These are phyloP conservation scores for Ustilago nuda DNA, from an alignment of 1,284 basidiomycete species.

Conservation along the genomic window DNA sequence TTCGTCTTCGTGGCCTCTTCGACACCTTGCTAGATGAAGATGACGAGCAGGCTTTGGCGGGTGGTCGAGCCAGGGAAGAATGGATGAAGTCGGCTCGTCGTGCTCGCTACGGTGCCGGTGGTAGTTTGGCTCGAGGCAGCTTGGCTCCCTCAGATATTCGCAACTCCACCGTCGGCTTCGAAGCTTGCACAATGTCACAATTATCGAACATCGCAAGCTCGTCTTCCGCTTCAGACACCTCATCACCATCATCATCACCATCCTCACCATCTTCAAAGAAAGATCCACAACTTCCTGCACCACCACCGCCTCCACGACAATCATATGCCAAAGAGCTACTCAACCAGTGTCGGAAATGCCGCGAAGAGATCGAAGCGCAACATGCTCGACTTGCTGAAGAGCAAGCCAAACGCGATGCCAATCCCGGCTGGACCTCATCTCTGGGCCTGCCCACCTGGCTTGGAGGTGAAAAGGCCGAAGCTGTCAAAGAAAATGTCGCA, in stretches of 20 bases:
- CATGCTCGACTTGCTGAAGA: conserved; percentile 28
- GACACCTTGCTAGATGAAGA: conserved; percentile 65
- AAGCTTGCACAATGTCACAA: conserved; percentile 31
- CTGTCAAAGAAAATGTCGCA: not conserved
- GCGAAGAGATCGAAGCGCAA: conserved; percentile 59
- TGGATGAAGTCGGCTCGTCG: conserved; percentile 66
- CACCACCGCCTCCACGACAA: conserved; percentile 56
- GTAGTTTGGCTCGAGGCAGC: conserved; percentile 60
- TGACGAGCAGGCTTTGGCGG: conserved; percentile 63
- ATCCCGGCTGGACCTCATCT: conserved; percentile 24
- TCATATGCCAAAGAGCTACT: conserved; percentile 67
- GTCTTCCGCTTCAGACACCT: conserved; percentile 4
- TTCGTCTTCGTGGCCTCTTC: conserved; percentile 67
- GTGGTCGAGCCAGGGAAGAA: conserved; percentile 65
- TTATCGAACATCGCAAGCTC: conserved; percentile 11
- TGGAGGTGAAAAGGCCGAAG: conserved; percentile 29
- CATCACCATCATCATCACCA: conserved; percentile 19
- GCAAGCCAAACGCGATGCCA: conserved; percentile 14
- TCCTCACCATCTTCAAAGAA: conserved; percentile 18
- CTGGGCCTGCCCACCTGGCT: conserved; percentile 40
- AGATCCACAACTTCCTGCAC: conserved; percentile 33
- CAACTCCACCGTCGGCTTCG: conserved; percentile 51
- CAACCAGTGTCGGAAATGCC: conserved; percentile 61
- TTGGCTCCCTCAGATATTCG: conserved; percentile 52
- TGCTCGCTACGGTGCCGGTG: conserved; percentile 66